Conservation (phyloP, 768 basidiomycete genomes). For the Tricholoma flavovirens region DNA sequence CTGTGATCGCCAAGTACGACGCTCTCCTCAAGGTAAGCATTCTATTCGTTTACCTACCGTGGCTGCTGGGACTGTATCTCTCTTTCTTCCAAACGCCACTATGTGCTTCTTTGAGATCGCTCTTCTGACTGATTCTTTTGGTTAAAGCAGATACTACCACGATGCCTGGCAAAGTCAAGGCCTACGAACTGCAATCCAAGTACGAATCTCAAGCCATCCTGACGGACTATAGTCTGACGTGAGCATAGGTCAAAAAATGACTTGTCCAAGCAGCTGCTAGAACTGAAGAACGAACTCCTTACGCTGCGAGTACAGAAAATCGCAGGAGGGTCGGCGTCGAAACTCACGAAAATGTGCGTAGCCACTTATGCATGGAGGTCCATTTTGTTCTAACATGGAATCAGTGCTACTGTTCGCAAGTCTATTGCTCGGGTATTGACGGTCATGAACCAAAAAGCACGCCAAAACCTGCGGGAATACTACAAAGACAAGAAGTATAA, state of each 20-base stretch:
- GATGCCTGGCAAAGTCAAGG: conserved; percentile 92
- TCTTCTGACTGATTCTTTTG: not conserved
- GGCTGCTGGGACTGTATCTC: not conserved
- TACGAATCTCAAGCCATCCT: conserved; percentile 32
- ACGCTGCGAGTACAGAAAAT: conserved; percentile 96
- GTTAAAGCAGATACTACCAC: conserved; percentile 26
- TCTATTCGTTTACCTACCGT: conserved; percentile 16
- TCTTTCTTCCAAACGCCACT: not conserved
- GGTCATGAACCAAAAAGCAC: conserved; percentile 97
- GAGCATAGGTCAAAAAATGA: conserved; percentile 85
- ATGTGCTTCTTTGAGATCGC: not conserved
- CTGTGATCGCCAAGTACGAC: conserved; percentile 35
- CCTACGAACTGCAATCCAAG: conserved; percentile 96
- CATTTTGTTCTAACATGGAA: not conserved
- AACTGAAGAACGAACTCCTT: conserved; percentile 94
- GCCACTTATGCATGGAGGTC: not conserved
- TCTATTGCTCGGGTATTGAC: conserved; percentile 97
- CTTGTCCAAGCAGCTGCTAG: conserved; percentile 87
- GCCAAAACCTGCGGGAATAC: conserved; percentile 94
- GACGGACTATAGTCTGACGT: conserved; percentile 10
- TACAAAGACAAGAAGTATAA: conserved; percentile 97
- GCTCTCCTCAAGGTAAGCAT: conserved; percentile 38
- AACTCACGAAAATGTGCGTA: conserved; percentile 95
- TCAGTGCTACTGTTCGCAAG: conserved; percentile 92
- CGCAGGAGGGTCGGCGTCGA: conserved; percentile 89